phyloP scores from a whole-genome alignment of 2,329 filamentous ascomycete species.

The Nothophoma quercina region DNA sequence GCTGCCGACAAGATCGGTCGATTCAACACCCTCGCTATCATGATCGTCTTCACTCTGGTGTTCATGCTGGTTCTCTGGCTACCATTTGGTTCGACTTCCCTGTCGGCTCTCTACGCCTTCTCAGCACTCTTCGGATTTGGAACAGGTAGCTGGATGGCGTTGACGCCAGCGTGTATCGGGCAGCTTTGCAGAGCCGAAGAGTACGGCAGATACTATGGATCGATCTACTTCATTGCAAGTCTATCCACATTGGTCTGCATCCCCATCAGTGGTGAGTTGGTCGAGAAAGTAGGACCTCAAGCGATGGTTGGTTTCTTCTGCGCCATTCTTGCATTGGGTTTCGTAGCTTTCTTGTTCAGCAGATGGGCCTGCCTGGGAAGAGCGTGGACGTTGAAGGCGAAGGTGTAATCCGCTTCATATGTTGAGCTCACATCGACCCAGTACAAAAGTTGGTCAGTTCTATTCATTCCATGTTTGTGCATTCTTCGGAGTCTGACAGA shows the following conservation, averaged over 20 bases:
- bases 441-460: too few species aligned
- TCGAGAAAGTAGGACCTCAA: conserved; percentile 43
- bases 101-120: conserved; percentile 49
- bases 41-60: conserved; percentile 45
- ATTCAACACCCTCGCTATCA: conserved; percentile 52
- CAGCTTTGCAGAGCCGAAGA: conserved; percentile 58
- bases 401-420: too few species aligned
- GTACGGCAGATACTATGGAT: conserved; percentile 61
- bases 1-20: conserved; percentile 51
- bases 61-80: conserved; percentile 49
- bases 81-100: conserved; percentile 41
- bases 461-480: too few species aligned
- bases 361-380: conserved; percentile 47
- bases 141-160: conserved; percentile 55
- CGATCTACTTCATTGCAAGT: conserved; percentile 50
- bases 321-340: conserved; percentile 40
- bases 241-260: conserved; percentile 48
- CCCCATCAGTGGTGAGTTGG: conserved; percentile 46
- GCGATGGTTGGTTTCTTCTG: conserved; percentile 47
- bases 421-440: too few species aligned
- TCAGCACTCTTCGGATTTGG: conserved; percentile 57
- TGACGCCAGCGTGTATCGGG: conserved; percentile 57
- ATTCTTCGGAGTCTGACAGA: too few species aligned
- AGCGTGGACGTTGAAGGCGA: conserved; percentile 38
- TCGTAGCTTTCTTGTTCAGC: conserved; percentile 42